A percentile compares a stretch with the other conserved stretches of the same genome.
Evolutionary conservation across 495 filamentous ascomycete genomes (phyloP).

Genomic region (Hyaloscypha variabilis): DNA sequence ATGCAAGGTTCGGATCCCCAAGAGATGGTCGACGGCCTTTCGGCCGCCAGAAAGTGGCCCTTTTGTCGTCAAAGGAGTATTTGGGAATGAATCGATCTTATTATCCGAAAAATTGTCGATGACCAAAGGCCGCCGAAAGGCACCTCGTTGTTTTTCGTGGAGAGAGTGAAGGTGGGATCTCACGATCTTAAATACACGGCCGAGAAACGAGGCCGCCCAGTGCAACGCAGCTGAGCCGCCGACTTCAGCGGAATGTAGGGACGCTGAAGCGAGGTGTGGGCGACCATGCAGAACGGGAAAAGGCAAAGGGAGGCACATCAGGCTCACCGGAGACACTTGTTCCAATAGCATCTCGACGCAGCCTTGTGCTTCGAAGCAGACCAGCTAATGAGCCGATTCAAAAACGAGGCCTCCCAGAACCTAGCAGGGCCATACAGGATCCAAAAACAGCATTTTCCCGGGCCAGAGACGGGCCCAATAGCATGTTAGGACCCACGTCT

Average conservation of each 20-base stretch:
- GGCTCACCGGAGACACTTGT: neutral
- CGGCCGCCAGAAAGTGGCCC: neutral
- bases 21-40: neutral
- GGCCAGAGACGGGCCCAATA: neutral
- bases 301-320: neutral
- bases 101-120: too few relatives aligned
- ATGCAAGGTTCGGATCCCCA: neutral
- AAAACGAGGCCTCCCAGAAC: neutral
- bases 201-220: constrained; percentile 3
- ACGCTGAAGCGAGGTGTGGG: neutral
- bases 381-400: neutral
- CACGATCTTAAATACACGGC: neutral
- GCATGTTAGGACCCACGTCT: neutral
- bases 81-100: too few relatives aligned
- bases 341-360: neutral
- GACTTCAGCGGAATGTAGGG: neutral
- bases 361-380: neutral
- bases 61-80: neutral
- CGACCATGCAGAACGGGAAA: neutral
- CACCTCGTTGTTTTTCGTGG: neutral
- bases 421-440: too few relatives aligned
- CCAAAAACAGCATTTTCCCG: too few relatives aligned
- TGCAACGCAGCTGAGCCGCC: neutral
- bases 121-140: too few relatives aligned
- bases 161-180: neutral